Conservation (phyloP, 805 yeast species). For the Zygosaccharomyces lentus region DNA sequence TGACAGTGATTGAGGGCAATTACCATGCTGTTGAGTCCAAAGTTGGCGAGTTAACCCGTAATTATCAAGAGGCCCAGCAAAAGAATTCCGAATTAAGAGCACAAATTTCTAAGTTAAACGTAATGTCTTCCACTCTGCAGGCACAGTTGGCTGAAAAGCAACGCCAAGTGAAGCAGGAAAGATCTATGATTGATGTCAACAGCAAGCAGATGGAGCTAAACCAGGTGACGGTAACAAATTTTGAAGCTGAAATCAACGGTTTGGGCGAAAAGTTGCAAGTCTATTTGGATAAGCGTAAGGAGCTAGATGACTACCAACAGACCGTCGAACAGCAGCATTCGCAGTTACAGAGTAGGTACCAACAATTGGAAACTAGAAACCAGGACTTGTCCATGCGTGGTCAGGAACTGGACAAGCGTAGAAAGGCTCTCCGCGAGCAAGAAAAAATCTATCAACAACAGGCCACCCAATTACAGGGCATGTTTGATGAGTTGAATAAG, state of each 20-base stretch:
- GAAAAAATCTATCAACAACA: slow-evolving; percentile 38
- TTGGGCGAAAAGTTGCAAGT: slow-evolving; percentile 28
- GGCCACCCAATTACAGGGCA: slow-evolving; percentile 34
- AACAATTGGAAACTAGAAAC: slow-evolving; percentile 36
- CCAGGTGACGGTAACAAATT: slow-evolving; percentile 45
- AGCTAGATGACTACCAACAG: slow-evolving; percentile 39
- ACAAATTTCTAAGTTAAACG: slow-evolving; percentile 59
- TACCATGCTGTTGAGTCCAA: slow-evolving; percentile 65
- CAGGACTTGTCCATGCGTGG: slow-evolving; percentile 35
- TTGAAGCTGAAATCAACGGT: slow-evolving; percentile 42
- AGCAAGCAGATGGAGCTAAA: slow-evolving; percentile 65
- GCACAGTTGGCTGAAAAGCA: slow-evolving; percentile 50
- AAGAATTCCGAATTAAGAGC: slow-evolving; percentile 64
- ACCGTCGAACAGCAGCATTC: slow-evolving; percentile 37
- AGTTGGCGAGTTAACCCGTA: slow-evolving; percentile 54
- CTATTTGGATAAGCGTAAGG: slow-evolving; percentile 32
- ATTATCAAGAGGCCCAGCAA: slow-evolving; percentile 63
- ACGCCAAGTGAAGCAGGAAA: slow-evolving; percentile 55
- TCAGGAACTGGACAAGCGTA: slow-evolving; percentile 34
- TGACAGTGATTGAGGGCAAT: slow-evolving; percentile 74
- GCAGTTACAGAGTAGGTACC: slow-evolving; percentile 30
- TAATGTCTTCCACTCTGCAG: slow-evolving; percentile 58
- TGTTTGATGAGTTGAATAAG: slow-evolving; percentile 35
- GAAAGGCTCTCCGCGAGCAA: slow-evolving; percentile 35
- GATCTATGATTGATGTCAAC: slow-evolving; percentile 59